Evolutionary conservation across 2,329 filamentous ascomycete genomes (phyloP).

Genomic region (Macroventuria anomochaeta): DNA sequence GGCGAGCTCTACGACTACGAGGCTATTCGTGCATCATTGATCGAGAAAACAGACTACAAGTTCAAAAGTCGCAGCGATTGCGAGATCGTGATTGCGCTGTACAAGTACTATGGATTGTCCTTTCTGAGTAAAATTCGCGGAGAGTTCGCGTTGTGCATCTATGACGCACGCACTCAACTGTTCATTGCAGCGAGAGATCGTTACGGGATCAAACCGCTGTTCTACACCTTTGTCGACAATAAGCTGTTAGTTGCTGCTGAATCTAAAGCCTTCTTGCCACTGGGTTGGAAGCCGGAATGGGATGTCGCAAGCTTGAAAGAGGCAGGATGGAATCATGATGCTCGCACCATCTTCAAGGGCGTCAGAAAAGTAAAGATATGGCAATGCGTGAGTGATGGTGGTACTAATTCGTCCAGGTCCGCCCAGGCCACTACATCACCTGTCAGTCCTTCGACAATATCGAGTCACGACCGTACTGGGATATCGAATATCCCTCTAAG

Average conservation of each 20-base stretch:
- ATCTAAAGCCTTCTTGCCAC: conserved; percentile 59
- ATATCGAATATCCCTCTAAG: conserved; percentile 59
- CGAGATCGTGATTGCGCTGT: conserved; percentile 61
- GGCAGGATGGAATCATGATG: conserved; percentile 53
- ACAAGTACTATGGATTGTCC: conserved; percentile 50
- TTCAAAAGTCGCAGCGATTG: conserved; percentile 59
- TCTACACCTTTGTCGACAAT: conserved; percentile 54
- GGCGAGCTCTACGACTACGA: conserved; percentile 65
- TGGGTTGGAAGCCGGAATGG: conserved; percentile 62
- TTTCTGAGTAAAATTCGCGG: conserved; percentile 58
- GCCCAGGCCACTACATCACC: conserved; percentile 44
- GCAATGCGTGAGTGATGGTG: conserved; percentile 5
- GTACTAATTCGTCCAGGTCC: conserved; percentile 30
- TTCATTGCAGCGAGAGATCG: conserved; percentile 61
- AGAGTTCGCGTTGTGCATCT: conserved; percentile 62
- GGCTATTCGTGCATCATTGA: conserved; percentile 46
- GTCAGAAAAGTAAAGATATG: conserved; percentile 47
- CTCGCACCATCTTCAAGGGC: conserved; percentile 58
- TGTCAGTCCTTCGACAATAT: conserved; percentile 46
- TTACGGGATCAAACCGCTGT: conserved; percentile 64
- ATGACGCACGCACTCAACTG: conserved; percentile 50
- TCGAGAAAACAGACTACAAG: conserved; percentile 45
- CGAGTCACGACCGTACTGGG: conserved; percentile 58
- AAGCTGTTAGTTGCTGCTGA: conserved; percentile 59
- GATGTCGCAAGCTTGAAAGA: conserved; percentile 55